Evolutionary conservation across 306 rosid species (phyloP).

Genomic region (Lupinus albus): DNA sequence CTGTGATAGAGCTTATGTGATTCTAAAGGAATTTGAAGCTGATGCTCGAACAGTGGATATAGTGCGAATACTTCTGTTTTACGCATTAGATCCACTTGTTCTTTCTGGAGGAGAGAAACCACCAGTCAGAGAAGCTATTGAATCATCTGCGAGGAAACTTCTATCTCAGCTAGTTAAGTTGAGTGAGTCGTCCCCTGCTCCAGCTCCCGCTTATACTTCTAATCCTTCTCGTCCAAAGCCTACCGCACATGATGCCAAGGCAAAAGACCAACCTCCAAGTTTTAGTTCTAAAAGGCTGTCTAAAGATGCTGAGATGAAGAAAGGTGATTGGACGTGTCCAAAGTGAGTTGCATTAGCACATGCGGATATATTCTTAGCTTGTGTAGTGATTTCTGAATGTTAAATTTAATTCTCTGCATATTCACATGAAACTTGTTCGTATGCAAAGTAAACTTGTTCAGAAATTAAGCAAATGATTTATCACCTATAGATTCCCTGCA

Average conservation of each 20-base stretch:
- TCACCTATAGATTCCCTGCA: slow-evolving; percentile 10
- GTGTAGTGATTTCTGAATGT: slow-evolving; percentile 12
- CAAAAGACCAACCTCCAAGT: slow-evolving; percentile 40
- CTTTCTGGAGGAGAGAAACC: slow-evolving; percentile 70
- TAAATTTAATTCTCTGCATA: slow-evolving; percentile 23
- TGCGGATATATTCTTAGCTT: slow-evolving; percentile 23
- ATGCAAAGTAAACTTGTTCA: slow-evolving; percentile 29
- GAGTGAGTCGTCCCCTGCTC: slow-evolving; percentile 62
- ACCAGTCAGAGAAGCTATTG: slow-evolving; percentile 68
- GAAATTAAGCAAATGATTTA: slow-evolving; percentile 25
- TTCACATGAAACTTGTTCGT: slow-evolving; percentile 22
- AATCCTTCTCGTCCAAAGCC: slow-evolving; percentile 52
- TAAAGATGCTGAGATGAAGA: slow-evolving; percentile 64
- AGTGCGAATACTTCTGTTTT: slow-evolving; percentile 68
- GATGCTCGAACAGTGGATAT: slow-evolving; percentile 88
- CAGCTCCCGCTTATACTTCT: slow-evolving; percentile 47
- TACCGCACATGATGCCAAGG: slow-evolving; percentile 36
- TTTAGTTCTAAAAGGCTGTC: slow-evolving; percentile 36
- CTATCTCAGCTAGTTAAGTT: slow-evolving; percentile 69
- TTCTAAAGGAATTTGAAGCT: slow-evolving; percentile 64
- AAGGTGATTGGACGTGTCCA: slow-evolving; percentile 86
- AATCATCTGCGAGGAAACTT: slow-evolving; percentile 74
- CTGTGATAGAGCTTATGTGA: slow-evolving; percentile 90
- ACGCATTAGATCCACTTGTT: slow-evolving; percentile 81
- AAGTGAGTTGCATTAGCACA: slow-evolving; percentile 60